Percentiles rank a stretch among this genome's conserved stretches.
Evolutionary conservation across 306 rosid genomes (phyloP).

Genomic region (Begonia fuchsioides): DNA sequence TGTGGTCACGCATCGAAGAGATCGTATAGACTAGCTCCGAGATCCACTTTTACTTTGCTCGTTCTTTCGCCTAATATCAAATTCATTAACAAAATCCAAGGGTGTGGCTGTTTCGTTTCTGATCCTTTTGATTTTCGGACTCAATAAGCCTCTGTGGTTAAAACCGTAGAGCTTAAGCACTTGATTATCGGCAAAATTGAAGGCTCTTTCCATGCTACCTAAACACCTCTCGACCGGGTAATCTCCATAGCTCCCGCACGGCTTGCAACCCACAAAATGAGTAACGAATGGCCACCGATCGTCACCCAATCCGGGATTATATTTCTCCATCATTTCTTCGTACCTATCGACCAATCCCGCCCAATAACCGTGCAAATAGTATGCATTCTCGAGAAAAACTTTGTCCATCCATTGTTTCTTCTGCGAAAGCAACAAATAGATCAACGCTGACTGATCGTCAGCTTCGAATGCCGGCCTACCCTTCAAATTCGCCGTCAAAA

Average conservation of each 20-base stretch:
- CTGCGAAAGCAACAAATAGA: constrained; percentile 67
- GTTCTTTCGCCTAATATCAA: constrained; percentile 60
- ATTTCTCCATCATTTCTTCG: constrained; percentile 96
- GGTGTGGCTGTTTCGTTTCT: constrained; percentile 82
- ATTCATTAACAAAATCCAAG: constrained; percentile 52
- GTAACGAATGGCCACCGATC: constrained; percentile 99
- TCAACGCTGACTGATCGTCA: constrained; percentile 91
- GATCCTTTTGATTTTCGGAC: constrained; percentile 87
- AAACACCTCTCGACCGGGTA: constrained; percentile 89
- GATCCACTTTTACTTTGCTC: constrained; percentile 19
- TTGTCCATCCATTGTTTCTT: constrained; percentile 86
- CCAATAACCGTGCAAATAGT: constrained; percentile 94
- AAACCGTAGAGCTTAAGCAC: constrained; percentile 85
- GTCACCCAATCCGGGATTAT: constrained; percentile 87
- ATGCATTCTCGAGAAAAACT: constrained; percentile 89
- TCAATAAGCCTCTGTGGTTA: constrained; percentile 76
- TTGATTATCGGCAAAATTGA: constrained; percentile 90
- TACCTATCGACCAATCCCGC: constrained; percentile 93
- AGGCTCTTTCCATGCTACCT: constrained; percentile 96
- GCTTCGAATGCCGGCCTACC: constrained; percentile 98
- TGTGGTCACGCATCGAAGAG: too few species aligned
- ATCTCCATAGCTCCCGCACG: constrained; percentile 99
- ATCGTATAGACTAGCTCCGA: constrained; percentile 30
- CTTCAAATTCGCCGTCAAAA: constrained; percentile 76
- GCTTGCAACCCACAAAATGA: constrained; percentile 94